phyloP scores from a whole-genome alignment of 257 asterid genomes.

The Nicotiana noctiflora region DNA sequence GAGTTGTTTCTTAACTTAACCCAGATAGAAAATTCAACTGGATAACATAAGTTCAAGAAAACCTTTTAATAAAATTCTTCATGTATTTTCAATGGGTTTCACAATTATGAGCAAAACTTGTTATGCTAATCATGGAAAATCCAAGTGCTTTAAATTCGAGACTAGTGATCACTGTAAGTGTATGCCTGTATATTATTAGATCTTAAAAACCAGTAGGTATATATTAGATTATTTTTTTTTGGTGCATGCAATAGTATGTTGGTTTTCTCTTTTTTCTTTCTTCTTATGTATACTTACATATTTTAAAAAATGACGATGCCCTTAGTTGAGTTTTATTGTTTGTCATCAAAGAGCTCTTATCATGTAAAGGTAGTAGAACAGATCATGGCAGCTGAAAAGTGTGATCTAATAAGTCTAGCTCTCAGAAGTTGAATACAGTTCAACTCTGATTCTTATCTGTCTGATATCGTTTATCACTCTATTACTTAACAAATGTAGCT shows the following conservation, averaged over 20 bases:
- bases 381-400: neutral
- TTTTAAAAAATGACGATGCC: neutral
- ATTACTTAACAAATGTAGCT: neutral
- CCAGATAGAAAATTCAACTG: neutral
- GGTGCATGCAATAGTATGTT: neutral
- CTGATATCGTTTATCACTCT: neutral
- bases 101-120: neutral
- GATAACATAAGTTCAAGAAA: neutral
- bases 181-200: neutral
- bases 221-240: neutral
- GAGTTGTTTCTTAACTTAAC: neutral
- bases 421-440: neutral
- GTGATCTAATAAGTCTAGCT: neutral
- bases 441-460: neutral
- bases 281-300: neutral
- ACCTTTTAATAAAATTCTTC: neutral
- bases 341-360: neutral
- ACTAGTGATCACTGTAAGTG: neutral
- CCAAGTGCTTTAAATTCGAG: neutral
- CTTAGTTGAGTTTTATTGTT: neutral
- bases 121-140: neutral
- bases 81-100: neutral
- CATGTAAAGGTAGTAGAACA: constrained; percentile 5
- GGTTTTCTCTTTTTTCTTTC: neutral
- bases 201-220: neutral